A percentile compares a stretch with the other conserved stretches of the same genome.
These are phyloP conservation scores for Cyanidioschyzon merolae DNA, from an alignment of 23 red algal species.

Conservation along the genomic window DNA sequence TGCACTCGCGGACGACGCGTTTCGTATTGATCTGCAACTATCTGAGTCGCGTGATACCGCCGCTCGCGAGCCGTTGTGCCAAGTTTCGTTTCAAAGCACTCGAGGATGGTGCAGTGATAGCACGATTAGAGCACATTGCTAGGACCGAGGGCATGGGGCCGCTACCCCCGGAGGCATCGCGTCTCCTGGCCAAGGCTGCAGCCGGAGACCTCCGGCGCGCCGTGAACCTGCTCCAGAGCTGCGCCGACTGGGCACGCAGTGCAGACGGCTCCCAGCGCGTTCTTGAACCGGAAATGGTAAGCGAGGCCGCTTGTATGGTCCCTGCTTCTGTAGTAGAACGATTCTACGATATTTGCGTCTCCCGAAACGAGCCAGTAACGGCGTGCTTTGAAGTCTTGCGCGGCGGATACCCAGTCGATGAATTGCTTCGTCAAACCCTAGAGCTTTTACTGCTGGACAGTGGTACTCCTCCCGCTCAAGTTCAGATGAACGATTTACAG, in stretches of 20 bases:
- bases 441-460: constrained; percentile 23
- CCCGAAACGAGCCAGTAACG: constrained; percentile 25
- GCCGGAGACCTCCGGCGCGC: constrained; percentile 72
- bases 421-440: constrained; percentile 42
- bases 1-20: constrained; percentile 51
- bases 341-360: constrained; percentile 27
- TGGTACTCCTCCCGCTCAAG: not conserved
- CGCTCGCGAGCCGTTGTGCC: constrained; percentile 77
- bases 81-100: constrained; percentile 86
- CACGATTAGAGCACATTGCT: constrained; percentile 27
- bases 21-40: constrained; percentile 98
- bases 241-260: constrained; percentile 20
- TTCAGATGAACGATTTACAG: constrained; percentile 54
- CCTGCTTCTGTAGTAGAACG: constrained; percentile 39
- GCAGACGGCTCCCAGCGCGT: not conserved
- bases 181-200: constrained; percentile 28
- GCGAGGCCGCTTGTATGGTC: constrained; percentile 53
- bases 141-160: constrained; percentile 32
- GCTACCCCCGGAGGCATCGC: constrained; percentile 18
- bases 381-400: constrained; percentile 36
- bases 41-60: constrained; percentile 69
- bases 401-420: constrained; percentile 48
- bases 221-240: constrained; percentile 69
- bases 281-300: constrained; percentile 38
- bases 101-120: constrained; percentile 27